phyloP scores from a whole-genome alignment of 805 yeast genomes.

The Myxozyma geophila region DNA sequence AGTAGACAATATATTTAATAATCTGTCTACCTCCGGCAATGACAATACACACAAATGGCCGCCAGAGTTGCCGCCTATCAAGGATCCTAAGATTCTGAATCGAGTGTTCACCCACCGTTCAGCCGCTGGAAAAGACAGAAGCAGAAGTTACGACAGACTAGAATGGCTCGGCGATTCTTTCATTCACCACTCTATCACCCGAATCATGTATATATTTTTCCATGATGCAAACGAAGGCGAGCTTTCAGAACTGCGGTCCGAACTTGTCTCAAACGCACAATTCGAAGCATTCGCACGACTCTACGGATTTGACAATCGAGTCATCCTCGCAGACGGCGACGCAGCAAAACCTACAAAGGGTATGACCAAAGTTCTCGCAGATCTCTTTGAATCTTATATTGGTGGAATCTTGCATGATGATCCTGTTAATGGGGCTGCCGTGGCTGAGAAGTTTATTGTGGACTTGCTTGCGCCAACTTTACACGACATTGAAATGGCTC shows the following conservation, averaged over 20 bases:
- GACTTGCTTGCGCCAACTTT: slow-evolving; percentile 41
- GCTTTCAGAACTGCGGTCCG: slow-evolving; percentile 69
- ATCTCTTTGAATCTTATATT: slow-evolving; percentile 90
- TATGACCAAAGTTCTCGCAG: slow-evolving; percentile 70
- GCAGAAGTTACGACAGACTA: slow-evolving; percentile 51
- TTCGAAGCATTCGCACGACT: slow-evolving; percentile 69
- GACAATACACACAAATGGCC: slow-evolving; percentile 48
- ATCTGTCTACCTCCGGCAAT: too few species aligned
- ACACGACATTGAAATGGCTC: slow-evolving; percentile 8
- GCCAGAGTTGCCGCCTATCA: slow-evolving; percentile 73
- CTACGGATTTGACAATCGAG: slow-evolving; percentile 66
- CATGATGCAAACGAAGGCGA: slow-evolving; percentile 80
- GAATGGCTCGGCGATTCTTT: slow-evolving; percentile 37
- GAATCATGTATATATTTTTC: slow-evolving; percentile 64
- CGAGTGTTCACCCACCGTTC: slow-evolving; percentile 86
- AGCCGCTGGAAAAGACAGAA: slow-evolving; percentile 50
- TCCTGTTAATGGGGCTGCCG: slow-evolving; percentile 41
- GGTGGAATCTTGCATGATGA: slow-evolving; percentile 78
- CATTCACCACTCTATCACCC: slow-evolving; percentile 60
- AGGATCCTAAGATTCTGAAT: slow-evolving; percentile 60
- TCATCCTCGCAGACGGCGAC: slow-evolving; percentile 44
- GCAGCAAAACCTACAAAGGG: slow-evolving; percentile 39
- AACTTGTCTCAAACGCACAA: slow-evolving; percentile 71
- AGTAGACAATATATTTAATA: not conserved
- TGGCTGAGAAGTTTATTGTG: slow-evolving; percentile 44